Evolutionary conservation across 371 early-diverging fungal genomes (phyloP), one percentile per base, ranked within the genome.

Genomic region (Chytridiales sp.): DNA sequence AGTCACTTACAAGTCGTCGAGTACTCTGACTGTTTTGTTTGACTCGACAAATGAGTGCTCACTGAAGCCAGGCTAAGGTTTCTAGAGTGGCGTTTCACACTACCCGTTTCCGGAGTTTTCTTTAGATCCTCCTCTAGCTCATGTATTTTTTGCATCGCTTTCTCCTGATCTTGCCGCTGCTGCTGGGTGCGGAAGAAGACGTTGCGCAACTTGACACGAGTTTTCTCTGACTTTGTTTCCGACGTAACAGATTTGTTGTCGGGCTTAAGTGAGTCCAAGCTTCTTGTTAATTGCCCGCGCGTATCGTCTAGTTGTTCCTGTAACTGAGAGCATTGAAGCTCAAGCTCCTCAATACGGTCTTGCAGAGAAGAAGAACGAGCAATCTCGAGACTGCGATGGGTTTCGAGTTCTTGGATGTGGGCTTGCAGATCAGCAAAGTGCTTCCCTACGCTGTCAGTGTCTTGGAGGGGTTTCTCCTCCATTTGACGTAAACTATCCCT

Each of bases 171-270:
- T 17, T 8, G 31, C 24, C 42, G 54, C 32, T 71, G 67, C 44
- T 62, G 71, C 31, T 62, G 59, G 22, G 53, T 47, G 22, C 57
- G 9, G 59, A 67, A 71, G 46, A 71, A 71, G 2, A 67, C 27
- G 43, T 60, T 56, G 19, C 57, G 22, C 6, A 65, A 47, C 47
- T 56, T 61, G 30, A 50, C 17, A 3, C 46, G 27, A n/a, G n/a
- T 15, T 30, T 46, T 58, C 3, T 56, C 52, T 17, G 58, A 56
- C n/a, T 47, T 38, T 11, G 47, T 27, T 31, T 68, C 68, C 4
- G 61, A 35, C 6, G 55, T 4, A 8, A 35, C 52, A 32, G 39
- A 31, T 4, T 19, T 39, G 3, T 22, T 52, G 24, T 36, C 59
- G 4, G 51, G 22, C 29, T 39, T n/a, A 3, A 41, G 6, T 27